phyloP scores from a whole-genome alignment of 345 rosid species.

The Moricandia moricandioides region DNA sequence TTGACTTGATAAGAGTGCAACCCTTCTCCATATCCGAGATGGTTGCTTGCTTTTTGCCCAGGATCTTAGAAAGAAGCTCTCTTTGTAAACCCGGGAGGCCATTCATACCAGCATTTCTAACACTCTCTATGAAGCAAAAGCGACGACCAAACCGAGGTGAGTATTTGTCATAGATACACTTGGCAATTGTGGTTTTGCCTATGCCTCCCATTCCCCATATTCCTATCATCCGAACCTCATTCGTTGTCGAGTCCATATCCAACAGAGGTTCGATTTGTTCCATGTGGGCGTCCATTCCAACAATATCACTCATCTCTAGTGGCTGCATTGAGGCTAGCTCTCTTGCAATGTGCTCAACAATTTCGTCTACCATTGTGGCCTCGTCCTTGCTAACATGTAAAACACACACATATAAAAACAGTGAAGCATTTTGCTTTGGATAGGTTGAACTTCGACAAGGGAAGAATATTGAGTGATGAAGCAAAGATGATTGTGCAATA shows the following conservation, averaged over 20 bases:
- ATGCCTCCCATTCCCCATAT: conserved; percentile 5
- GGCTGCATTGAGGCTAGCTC: background rate
- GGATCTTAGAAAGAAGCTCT: conserved; percentile 2
- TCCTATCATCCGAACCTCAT: conserved; percentile 8
- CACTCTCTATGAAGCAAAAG: background rate
- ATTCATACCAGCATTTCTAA: background rate
- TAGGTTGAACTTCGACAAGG: background rate
- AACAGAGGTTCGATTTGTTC: background rate
- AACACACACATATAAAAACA: background rate
- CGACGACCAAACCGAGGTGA: background rate
- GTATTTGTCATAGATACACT: background rate
- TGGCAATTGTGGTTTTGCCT: conserved; percentile 18
- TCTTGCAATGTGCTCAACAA: background rate
- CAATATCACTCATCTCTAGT: background rate
- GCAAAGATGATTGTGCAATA: background rate
- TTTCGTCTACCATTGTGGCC: background rate
- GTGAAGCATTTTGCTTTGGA: background rate
- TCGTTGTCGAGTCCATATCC: background rate
- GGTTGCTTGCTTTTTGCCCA: background rate
- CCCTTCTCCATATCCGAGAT: background rate
- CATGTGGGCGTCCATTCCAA: conserved; percentile 7
- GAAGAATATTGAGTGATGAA: background rate
- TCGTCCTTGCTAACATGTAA: background rate
- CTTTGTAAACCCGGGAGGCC: background rate
- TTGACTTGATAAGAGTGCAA: background rate